Evolutionary conservation across 1,139 yeast genomes (phyloP).

Genomic region (Kodamaea alishanica): DNA sequence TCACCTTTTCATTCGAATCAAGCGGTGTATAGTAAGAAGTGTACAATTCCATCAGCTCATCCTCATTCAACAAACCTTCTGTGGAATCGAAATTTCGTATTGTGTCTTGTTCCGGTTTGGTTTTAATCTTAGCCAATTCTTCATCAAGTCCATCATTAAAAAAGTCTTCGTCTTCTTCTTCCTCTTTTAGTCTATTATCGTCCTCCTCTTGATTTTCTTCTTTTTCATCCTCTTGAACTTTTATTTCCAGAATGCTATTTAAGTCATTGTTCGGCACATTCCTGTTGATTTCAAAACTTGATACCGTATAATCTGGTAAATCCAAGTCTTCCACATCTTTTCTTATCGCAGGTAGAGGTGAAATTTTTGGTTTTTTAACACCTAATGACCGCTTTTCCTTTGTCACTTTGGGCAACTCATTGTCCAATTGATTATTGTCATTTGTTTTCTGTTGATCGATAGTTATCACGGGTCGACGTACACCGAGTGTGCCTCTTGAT

Average conservation of each 20-base stretch:
- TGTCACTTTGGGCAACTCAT: not conserved
- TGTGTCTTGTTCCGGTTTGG: constrained; percentile 7
- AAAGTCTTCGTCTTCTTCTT: constrained; percentile 18
- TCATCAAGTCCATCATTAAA: constrained; percentile 32
- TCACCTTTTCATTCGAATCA: constrained; percentile 17
- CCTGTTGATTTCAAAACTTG: constrained; percentile 2
- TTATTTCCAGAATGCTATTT: not conserved
- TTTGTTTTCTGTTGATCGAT: constrained; percentile 1
- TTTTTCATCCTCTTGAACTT: not conserved
- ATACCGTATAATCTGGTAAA: constrained; percentile 4
- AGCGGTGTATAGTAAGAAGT: constrained; percentile 29
- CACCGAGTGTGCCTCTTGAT: not conserved
- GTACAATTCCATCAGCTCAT: constrained; percentile 31
- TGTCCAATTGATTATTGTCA: not conserved
- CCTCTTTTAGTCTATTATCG: not conserved
- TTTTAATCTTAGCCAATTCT: constrained; percentile 14
- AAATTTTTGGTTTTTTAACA: constrained; percentile 3
- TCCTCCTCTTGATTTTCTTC: not conserved
- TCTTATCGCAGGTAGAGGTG: not conserved
- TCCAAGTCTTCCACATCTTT: constrained; percentile 1
- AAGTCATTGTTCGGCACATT: constrained; percentile 3
- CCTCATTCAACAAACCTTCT: constrained; percentile 30
- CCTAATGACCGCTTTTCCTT: constrained; percentile 5
- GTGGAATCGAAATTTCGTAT: constrained; percentile 12
- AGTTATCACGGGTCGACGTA: not conserved